Conservation (phyloP, 1,139 yeast genomes). For the Kurtzmaniella natalensis region DNA sequence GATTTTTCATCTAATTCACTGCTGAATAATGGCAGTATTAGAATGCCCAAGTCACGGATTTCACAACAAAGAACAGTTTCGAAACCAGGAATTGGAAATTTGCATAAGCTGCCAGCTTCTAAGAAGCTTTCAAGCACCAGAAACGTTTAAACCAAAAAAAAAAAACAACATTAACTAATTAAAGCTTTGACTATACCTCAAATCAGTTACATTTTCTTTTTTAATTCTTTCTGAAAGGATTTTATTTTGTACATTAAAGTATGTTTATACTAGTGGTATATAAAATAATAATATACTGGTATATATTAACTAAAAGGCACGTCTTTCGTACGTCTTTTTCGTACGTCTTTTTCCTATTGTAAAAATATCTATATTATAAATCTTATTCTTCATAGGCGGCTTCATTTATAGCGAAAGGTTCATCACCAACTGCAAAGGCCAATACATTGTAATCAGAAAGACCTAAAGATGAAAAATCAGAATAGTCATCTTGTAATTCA, state of each 20-base stretch:
- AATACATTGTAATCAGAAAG: conserved; percentile 37
- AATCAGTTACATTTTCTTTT: too few relatives aligned
- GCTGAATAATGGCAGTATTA: conserved; percentile 17
- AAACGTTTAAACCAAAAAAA: neutral
- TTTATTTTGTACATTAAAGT: too few relatives aligned
- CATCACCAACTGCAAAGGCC: conserved; percentile 39
- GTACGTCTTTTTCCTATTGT: too few relatives aligned
- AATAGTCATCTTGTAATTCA: conserved; percentile 22
- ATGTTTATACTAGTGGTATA: too few relatives aligned
- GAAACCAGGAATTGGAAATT: conserved; percentile 8
- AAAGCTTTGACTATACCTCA: too few relatives aligned
- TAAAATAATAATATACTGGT: too few relatives aligned
- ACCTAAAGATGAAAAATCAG: conserved; percentile 18
- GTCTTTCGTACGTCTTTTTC: too few relatives aligned
- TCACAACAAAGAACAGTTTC: conserved; percentile 27
- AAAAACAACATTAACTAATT: too few relatives aligned
- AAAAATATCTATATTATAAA: too few relatives aligned
- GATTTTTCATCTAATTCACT: conserved; percentile 17
- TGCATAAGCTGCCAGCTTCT: conserved; percentile 6
- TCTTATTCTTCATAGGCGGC: conserved; percentile 40
- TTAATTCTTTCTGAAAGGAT: too few relatives aligned
- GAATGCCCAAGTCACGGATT: conserved; percentile 30
- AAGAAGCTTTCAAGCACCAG: conserved; percentile 2
- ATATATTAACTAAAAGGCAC: too few relatives aligned
- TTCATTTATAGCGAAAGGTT: conserved; percentile 34